These are phyloP conservation scores for Trichoderma parareesei DNA, from an alignment of 495 filamentous ascomycete species.

Conservation along the genomic window DNA sequence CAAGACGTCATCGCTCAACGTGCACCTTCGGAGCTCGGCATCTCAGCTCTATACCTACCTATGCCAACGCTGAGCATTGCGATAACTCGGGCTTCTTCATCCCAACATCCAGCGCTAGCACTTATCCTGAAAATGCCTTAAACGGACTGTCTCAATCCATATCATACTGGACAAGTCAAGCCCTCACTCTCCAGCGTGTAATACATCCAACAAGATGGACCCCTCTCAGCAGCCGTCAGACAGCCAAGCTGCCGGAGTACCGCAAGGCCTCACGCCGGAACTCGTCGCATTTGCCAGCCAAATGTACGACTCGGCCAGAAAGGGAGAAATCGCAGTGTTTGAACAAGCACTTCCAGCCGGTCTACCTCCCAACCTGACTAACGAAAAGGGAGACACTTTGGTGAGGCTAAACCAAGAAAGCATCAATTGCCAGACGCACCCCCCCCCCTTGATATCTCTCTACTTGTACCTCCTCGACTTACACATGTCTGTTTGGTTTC, in stretches of 20 bases:
- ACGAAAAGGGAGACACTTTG: constrained; percentile 48
- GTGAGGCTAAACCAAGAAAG: constrained; percentile 23
- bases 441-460: neutral
- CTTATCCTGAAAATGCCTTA: no score
- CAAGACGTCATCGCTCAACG: neutral
- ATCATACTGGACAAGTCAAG: neutral
- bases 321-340: constrained; percentile 39
- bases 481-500: neutral
- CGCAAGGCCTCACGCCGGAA: constrained; percentile 33
- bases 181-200: neutral
- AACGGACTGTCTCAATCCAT: no score
- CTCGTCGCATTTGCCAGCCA: constrained; percentile 42
- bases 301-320: constrained; percentile 46
- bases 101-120: neutral
- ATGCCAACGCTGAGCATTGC: neutral
- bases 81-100: neutral
- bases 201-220: neutral
- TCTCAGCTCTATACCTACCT: neutral
- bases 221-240: neutral
- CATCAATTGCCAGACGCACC: neutral
- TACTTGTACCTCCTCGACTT: neutral
- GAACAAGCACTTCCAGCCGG: constrained; percentile 43
- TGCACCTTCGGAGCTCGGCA: neutral
- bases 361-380: constrained; percentile 45
- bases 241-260: neutral